Base-by-base conservation (phyloP, 192 early-diverging fungal species). In the Backusella tuberculispora region DNA sequence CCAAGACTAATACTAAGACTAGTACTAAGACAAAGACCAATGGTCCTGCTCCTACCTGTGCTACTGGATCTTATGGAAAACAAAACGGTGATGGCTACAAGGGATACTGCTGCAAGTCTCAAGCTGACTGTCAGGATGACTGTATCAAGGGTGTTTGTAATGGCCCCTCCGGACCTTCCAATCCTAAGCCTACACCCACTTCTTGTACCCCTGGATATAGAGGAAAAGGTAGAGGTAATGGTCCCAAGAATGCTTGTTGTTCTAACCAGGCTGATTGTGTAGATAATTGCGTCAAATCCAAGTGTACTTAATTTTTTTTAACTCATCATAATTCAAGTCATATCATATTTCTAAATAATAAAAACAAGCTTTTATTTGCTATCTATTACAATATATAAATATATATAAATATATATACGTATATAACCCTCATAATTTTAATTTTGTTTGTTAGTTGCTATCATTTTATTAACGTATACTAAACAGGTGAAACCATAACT, bases 211-310 rank as follows among this genome's bases (percentile, higher is more conserved):
- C 15, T 19, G 65, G 65, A 9, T 66, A 17, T n/a, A 40, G 34
- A n/a, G 65, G 65, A 40, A 41, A 17, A 5, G n/a, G 17, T 7
- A 40, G 34, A n/a, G 65, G 65, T 3, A 19, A 66, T 41, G 65
- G 65, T 9, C 38, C 38, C 17, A 66, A 41, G 6, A 19, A 40
- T 19, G 34, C 29, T 2, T 66, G 65, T 7, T 66, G 65, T 19
- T 37, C 34, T n/a, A 66, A 3, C 38, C 65, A 66, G 41, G 65
- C 65, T 6, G 65, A 66, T 66, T 66, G 65, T 66, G 17, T 66
- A 17, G 65, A 66, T 38, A n/a, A 66, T 4, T 66, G 65, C n/a
- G 37, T 66, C n/a, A 40, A 38, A 38, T 15, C 37, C 15, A 66
- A 38, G 37, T 66, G 65, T n/a, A 66, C 50, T 53, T 53, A 53